phyloP scores from a whole-genome alignment of 257 asterid species.

The Capsicum rhomboideum region DNA sequence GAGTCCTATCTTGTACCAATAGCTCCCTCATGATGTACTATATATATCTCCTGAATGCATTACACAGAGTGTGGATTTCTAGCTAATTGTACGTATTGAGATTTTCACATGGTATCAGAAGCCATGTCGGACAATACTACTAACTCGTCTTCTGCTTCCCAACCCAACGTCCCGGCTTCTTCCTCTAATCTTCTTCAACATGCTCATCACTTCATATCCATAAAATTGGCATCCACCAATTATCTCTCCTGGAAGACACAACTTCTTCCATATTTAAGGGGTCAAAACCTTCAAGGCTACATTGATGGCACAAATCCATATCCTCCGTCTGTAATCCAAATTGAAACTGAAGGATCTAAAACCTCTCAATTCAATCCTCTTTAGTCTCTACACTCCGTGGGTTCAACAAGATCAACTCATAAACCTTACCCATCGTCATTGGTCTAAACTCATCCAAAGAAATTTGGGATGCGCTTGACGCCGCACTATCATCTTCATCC shows the following conservation, averaged over 20 bases:
- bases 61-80: no score
- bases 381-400: neutral
- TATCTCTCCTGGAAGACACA: neutral
- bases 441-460: neutral
- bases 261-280: neutral
- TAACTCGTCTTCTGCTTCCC: no score
- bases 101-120: no score
- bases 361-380: neutral
- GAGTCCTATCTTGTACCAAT: no score
- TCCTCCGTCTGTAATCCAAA: neutral
- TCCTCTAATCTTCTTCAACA: neutral
- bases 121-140: no score
- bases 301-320: neutral
- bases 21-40: no score
- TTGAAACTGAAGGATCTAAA: neutral
- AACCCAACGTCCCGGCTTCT: no score
- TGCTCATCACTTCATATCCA: neutral
- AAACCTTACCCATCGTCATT: neutral
- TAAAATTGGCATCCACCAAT: neutral
- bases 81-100: no score
- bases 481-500: neutral
- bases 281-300: neutral
- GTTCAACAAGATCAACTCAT: neutral
- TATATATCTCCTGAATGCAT: no score
- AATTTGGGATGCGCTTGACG: neutral